phyloP scores from a whole-genome alignment of 306 rosid species.

The Dalbergia cultrata region DNA sequence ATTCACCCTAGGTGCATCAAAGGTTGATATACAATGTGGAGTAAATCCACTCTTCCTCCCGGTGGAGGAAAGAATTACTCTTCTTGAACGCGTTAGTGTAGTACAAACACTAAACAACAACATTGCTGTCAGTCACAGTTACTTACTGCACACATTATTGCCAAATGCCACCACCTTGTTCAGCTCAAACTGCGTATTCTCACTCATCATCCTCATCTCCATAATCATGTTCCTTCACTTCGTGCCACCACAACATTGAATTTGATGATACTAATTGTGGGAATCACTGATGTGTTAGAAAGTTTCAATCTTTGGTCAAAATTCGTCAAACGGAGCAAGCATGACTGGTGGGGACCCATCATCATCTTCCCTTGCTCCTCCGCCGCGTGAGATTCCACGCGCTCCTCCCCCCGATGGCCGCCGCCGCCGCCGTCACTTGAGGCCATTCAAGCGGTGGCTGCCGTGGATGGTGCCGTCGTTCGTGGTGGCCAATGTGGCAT shows the following conservation, averaged over 20 bases:
- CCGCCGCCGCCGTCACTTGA: slow-evolving; percentile 26
- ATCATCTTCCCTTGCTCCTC: background rate
- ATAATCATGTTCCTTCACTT: background rate
- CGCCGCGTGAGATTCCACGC: background rate
- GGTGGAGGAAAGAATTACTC: too few relatives aligned
- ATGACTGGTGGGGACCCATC: slow-evolving; percentile 49
- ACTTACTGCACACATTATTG: too few relatives aligned
- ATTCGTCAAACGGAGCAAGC: background rate
- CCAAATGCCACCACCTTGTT: too few relatives aligned
- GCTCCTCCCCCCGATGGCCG: background rate
- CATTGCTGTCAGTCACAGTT: too few relatives aligned
- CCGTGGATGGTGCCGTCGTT: slow-evolving; percentile 81
- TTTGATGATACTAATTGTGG: background rate
- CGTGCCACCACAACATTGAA: background rate
- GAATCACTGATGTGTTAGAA: background rate
- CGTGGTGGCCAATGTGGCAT: slow-evolving; percentile 63
- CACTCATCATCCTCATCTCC: background rate
- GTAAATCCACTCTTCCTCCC: too few relatives aligned
- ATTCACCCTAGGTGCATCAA: too few relatives aligned
- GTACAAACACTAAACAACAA: too few relatives aligned
- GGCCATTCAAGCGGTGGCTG: slow-evolving; percentile 66
- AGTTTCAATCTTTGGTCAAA: slow-evolving; percentile 35
- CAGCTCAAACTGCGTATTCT: background rate
- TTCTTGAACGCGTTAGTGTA: too few relatives aligned
- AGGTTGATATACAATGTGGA: too few relatives aligned